These are phyloP conservation scores for Scedosporium aurantiacum DNA, from an alignment of 2,329 filamentous ascomycete genomes.

Conservation along the genomic window DNA sequence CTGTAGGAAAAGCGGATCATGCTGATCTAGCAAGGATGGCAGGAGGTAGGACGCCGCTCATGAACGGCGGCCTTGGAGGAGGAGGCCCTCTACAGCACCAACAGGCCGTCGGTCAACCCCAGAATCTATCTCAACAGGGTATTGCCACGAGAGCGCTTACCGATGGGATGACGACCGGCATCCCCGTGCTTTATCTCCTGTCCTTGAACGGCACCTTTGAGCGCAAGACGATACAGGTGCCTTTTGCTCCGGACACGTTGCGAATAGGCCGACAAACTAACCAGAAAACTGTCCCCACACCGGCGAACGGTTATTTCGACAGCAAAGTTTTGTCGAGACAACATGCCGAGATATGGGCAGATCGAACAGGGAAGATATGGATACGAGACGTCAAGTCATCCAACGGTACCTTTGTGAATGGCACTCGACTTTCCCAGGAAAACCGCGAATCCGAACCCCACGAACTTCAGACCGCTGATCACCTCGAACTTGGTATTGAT, in stretches of 20 bases:
- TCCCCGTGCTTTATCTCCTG: constrained; percentile 72
- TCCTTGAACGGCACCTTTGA: constrained; percentile 96
- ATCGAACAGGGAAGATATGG: constrained; percentile 75
- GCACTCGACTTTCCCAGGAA: constrained; percentile 76
- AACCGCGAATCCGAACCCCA: constrained; percentile 95
- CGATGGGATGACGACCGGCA: constrained; percentile 50
- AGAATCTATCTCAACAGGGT: constrained; percentile 29
- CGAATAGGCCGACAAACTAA: constrained; percentile 95
- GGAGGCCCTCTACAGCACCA: constrained; percentile 23
- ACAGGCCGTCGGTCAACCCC: constrained; percentile 25
- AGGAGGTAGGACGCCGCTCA: constrained; percentile 21
- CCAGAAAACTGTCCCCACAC: constrained; percentile 85
- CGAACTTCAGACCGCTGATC: constrained; percentile 82
- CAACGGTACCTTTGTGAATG: constrained; percentile 97
- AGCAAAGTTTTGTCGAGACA: constrained; percentile 94
- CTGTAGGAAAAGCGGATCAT: constrained; percentile 35
- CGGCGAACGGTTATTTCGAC: constrained; percentile 90
- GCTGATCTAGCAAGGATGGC: constrained; percentile 36
- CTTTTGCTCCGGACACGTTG: constrained; percentile 85
- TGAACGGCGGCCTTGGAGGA: constrained; percentile 24
- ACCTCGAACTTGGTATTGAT: constrained; percentile 90
- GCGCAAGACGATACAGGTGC: constrained; percentile 88
- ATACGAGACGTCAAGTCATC: constrained; percentile 97
- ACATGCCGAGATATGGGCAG: constrained; percentile 94
- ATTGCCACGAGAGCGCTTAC: constrained; percentile 47